Evolutionary conservation across 306 rosid species (phyloP), one percentile per base, ranked within the genome.

Genomic region (Malus sieversii): DNA sequence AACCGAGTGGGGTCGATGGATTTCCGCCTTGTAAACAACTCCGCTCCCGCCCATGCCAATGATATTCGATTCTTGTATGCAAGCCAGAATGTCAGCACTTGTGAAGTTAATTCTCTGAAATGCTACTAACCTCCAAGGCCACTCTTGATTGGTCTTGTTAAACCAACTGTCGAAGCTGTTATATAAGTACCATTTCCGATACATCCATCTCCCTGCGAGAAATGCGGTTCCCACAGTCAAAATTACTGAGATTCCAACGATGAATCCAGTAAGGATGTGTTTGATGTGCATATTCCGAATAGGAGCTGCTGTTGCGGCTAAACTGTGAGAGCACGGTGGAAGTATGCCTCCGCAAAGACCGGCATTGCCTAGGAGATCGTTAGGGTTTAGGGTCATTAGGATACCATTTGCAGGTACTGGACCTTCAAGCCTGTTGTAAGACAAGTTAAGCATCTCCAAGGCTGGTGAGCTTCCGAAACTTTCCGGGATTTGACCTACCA

Each of bases 71-170:
- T 96, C 96, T 68, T 86, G 85, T 40, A 96, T 82, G 77, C 91
- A 83, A 18, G 85, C 70, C 22, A 96, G 86, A 73, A 96, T 87
- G 53, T 96, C 99, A 73, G 64, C 82, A 63, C 90, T 88, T 4
- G 91, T 87, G 90, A 96, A 89, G 79, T 85, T 84, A 45, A 96
- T 66, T 86, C 96, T 90, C 77, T 96, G 99, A 75, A 96, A 96
- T 75, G 92, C 92, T 53, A 96, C 96, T 60, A 92, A 70, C 71
- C 97, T 88, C 96, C 99, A 96, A 7, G 96, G 90, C 97, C 97
- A 93, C 78, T 90, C 90, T 82, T 84, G 85, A 64, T 72, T 83
- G 78, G 79, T 83, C 61, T 79, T 85, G 77, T 74, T 68, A 87
- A 89, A 87, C 90, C 86, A 81, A 52, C 87, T 87, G 19, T 78